These are phyloP conservation scores for Citrullus amarus DNA, from an alignment of 306 rosid genomes.

Conservation along the genomic window DNA sequence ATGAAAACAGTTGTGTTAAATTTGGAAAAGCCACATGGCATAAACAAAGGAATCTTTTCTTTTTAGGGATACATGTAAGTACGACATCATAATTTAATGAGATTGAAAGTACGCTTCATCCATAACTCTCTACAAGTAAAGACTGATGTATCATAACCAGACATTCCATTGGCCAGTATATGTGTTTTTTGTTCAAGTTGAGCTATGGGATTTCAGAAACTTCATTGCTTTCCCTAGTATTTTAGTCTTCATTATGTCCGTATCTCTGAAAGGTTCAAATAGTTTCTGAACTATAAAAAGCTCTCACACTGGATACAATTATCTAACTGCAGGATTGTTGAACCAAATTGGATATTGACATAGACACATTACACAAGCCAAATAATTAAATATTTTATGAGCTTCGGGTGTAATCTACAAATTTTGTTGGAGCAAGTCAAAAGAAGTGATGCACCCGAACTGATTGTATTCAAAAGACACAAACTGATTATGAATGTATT, in stretches of 20 bases:
- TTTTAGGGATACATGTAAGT: not conserved
- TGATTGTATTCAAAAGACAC: not conserved
- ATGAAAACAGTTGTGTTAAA: not conserved
- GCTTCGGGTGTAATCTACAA: not conserved
- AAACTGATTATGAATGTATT: not conserved
- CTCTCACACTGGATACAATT: not conserved
- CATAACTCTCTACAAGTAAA: not conserved
- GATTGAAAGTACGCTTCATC: not conserved
- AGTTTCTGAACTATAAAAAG: not conserved
- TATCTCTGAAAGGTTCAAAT: not conserved
- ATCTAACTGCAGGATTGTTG: not conserved
- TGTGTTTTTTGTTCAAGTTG: not conserved
- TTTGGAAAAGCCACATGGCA: not conserved
- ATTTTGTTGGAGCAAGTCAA: not conserved
- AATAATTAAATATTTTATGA: not conserved
- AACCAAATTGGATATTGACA: not conserved
- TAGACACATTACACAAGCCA: not conserved
- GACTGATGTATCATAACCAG: not conserved
- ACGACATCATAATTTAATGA: not conserved
- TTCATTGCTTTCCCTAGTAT: not conserved
- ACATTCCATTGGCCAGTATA: not conserved
- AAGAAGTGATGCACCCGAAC: not conserved
- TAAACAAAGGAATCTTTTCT: not conserved
- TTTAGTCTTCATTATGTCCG: not conserved
- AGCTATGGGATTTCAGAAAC: not conserved